These are phyloP conservation scores for Taphrina confusa DNA, from an alignment of 1,139 yeast species.

Conservation along the genomic window DNA sequence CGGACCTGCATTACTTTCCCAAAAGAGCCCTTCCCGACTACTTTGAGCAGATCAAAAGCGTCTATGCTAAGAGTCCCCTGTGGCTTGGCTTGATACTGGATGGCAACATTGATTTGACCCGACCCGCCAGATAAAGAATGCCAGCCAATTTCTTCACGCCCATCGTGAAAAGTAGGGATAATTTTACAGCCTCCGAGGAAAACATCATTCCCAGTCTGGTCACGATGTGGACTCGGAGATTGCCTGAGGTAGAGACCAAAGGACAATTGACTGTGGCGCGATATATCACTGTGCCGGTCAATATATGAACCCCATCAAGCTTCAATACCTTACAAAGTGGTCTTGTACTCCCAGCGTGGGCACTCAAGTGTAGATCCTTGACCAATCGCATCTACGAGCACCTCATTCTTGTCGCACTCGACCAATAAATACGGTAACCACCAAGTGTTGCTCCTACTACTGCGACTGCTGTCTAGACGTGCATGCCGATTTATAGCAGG, in stretches of 20 bases:
- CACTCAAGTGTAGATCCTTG: conserved; percentile 46
- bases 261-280: conserved; percentile 32
- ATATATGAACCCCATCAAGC: neutral
- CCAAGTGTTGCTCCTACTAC: conserved; percentile 36
- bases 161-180: conserved; percentile 42
- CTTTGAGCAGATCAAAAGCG: conserved; percentile 88
- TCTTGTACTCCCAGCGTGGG: conserved; percentile 83
- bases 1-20: conserved; percentile 99
- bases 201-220: conserved; percentile 43
- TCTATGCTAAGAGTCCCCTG: conserved; percentile 77
- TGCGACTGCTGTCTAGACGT: conserved; percentile 32
- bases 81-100: conserved; percentile 75
- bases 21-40: conserved; percentile 95
- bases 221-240: conserved; percentile 22
- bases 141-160: conserved; percentile 42
- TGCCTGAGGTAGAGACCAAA: conserved; percentile 35
- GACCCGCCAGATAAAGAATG: conserved; percentile 47
- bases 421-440: conserved; percentile 48
- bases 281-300: conserved; percentile 31
- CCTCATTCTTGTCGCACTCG: conserved; percentile 62
- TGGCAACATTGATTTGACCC: conserved; percentile 57
- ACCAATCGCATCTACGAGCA: conserved; percentile 67
- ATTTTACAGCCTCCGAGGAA: conserved; percentile 48
- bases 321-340: conserved; percentile 76
- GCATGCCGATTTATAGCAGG: conserved; percentile 36